A percentile compares a stretch with the other conserved stretches of the same genome.
These are phyloP conservation scores for Candida wancherniae DNA, from an alignment of 805 yeast genomes.

Conservation along the genomic window DNA sequence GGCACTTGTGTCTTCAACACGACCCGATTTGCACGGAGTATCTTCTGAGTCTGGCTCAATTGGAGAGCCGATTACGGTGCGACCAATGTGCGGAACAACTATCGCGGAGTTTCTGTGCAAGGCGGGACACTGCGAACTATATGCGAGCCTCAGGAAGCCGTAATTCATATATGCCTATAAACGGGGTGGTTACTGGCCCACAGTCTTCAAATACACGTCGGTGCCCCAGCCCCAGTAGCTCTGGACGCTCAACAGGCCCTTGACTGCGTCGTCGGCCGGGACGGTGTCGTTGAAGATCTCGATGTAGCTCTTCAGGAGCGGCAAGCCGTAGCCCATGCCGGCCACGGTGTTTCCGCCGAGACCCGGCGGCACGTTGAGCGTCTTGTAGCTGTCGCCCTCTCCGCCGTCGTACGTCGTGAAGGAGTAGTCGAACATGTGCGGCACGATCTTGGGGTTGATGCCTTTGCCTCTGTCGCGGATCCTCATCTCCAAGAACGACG, in stretches of 20 bases:
- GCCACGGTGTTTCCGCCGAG: conserved; percentile 69
- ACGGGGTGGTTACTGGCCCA: conserved; percentile 28
- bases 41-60: too few relatives aligned
- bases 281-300: conserved; percentile 38
- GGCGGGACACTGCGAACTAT: too few relatives aligned
- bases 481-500: conserved; percentile 58
- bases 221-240: conserved; percentile 76
- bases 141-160: too few relatives aligned
- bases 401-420: conserved; percentile 69
- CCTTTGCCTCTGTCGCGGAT: conserved; percentile 90
- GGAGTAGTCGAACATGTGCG: conserved; percentile 77
- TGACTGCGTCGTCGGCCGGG: conserved; percentile 14
- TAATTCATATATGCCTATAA: too few relatives aligned
- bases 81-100: too few relatives aligned
- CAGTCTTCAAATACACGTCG: conserved; percentile 58
- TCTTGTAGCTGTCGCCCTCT: conserved; percentile 56
- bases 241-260: conserved; percentile 56
- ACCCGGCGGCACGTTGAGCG: conserved; percentile 68
- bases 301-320: conserved; percentile 55
- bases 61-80: too few relatives aligned
- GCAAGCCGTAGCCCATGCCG: conserved; percentile 96
- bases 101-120: too few relatives aligned
- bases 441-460: conserved; percentile 60
- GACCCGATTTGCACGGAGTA: too few relatives aligned
- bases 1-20: too few relatives aligned